Conservation (phyloP, 2,329 filamentous ascomycete genomes). For the Polytolypa hystricis region DNA sequence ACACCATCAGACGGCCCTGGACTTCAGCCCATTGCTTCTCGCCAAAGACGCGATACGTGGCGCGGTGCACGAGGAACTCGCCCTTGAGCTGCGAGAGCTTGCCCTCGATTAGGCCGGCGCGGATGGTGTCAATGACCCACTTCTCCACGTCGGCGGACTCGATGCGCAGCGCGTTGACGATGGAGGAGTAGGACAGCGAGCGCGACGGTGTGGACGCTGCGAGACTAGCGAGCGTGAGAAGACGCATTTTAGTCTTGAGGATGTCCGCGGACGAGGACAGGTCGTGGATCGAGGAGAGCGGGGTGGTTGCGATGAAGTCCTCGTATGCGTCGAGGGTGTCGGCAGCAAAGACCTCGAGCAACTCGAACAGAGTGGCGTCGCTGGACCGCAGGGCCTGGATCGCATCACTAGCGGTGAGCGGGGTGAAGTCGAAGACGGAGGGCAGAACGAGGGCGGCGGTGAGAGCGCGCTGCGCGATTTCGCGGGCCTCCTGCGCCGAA, state of each 20-base stretch:
- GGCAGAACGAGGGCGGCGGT: constrained; percentile 56
- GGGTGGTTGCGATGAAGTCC: constrained; percentile 65
- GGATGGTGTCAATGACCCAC: constrained; percentile 98
- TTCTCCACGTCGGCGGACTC: constrained; percentile 78
- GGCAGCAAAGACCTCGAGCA: constrained; percentile 90
- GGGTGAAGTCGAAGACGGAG: constrained; percentile 61
- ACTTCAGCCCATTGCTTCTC: constrained; percentile 98
- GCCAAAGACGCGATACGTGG: constrained; percentile 91
- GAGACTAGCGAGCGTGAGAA: constrained; percentile 83
- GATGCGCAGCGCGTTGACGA: constrained; percentile 75
- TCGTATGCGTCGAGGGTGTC: constrained; percentile 92
- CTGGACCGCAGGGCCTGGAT: constrained; percentile 80
- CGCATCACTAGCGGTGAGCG: constrained; percentile 58
- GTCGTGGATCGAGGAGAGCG: constrained; percentile 58
- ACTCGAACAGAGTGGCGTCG: constrained; percentile 74
- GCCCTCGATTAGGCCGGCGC: constrained; percentile 88
- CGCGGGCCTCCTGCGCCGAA: constrained; percentile 43
- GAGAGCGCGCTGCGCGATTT: constrained; percentile 52
- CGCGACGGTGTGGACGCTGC: constrained; percentile 73
- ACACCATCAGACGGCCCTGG: constrained; percentile 78
- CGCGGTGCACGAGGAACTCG: constrained; percentile 90
- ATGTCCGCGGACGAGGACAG: constrained; percentile 65
- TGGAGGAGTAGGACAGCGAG: constrained; percentile 77
- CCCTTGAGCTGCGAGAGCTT: constrained; percentile 88
- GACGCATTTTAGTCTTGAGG: constrained; percentile 88